phyloP scores from a whole-genome alignment of 192 early-diverging fungal genomes.

The Backusella luteola region DNA sequence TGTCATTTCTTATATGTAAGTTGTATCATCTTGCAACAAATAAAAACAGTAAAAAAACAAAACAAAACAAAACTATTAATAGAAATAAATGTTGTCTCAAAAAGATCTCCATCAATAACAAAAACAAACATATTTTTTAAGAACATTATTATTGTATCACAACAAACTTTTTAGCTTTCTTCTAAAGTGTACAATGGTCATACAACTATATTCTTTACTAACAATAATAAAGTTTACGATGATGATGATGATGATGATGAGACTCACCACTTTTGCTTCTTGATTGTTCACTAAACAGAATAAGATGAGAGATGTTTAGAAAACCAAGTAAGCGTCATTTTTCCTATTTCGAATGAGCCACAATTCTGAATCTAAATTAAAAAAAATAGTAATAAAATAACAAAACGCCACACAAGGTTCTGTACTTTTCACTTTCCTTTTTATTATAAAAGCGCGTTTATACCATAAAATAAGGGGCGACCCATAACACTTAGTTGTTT shows the following conservation, averaged over 20 bases:
- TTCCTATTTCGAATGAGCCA: not conserved
- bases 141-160: not conserved
- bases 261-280: too few species aligned
- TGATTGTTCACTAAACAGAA: too few species aligned
- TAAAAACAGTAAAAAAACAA: not conserved
- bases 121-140: not conserved
- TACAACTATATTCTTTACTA: not conserved
- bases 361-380: not conserved
- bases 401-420: not conserved
- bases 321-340: not conserved
- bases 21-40: not conserved
- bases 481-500: too few species aligned
- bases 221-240: not conserved
- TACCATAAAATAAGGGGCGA: too few species aligned
- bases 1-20: slow-evolving; percentile 1
- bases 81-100: not conserved
- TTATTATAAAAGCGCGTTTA: not conserved
- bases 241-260: too few species aligned
- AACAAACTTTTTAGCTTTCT: not conserved
- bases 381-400: not conserved
- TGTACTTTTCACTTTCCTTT: not conserved
- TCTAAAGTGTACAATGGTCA: not conserved
- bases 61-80: not conserved
- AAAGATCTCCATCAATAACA: not conserved
- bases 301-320: too few species aligned